A percentile compares a stretch with the other conserved stretches of the same genome.
Evolutionary conservation across 2,329 filamentous ascomycete genomes (phyloP).

Genomic region (Colletotrichum endophyticum): DNA sequence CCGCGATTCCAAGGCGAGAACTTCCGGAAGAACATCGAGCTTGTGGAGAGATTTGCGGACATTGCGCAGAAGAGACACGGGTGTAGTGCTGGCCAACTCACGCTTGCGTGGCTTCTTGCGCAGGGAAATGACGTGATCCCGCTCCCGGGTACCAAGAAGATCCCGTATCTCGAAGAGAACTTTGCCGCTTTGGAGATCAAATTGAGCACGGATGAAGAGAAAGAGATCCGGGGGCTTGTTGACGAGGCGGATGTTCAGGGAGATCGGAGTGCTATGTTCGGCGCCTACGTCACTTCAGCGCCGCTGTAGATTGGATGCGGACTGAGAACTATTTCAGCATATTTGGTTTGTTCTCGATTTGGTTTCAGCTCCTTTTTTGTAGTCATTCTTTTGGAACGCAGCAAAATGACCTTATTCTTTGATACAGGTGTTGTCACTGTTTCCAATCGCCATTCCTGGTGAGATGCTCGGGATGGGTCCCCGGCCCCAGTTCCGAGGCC

Average conservation of each 20-base stretch:
- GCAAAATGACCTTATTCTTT: not conserved
- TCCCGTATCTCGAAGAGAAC: slow-evolving; percentile 54
- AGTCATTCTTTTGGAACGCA: not conserved
- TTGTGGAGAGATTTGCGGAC: slow-evolving; percentile 54
- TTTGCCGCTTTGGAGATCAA: slow-evolving; percentile 34
- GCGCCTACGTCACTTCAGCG: not conserved
- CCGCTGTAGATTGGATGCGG: not conserved
- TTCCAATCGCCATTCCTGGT: not conserved
- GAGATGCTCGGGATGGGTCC: not conserved
- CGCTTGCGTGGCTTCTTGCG: slow-evolving; percentile 66
- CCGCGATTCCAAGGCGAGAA: slow-evolving; percentile 59
- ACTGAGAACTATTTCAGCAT: not conserved
- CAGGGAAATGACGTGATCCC: slow-evolving; percentile 67
- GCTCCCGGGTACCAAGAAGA: slow-evolving; percentile 56
- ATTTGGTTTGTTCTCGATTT: not conserved
- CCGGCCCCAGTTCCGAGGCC: not conserved
- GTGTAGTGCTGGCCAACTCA: slow-evolving; percentile 60
- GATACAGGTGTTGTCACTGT: not conserved
- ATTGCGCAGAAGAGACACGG: slow-evolving; percentile 56
- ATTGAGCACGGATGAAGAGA: slow-evolving; percentile 37
- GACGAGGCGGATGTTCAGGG: slow-evolving; percentile 30
- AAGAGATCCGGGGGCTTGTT: slow-evolving; percentile 33
- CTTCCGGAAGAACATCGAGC: slow-evolving; percentile 58
- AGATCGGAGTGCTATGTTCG: slow-evolving; percentile 10
- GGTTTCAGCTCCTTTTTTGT: not conserved